phyloP scores from a whole-genome alignment of 345 rosid species.

The Populus nigra region DNA sequence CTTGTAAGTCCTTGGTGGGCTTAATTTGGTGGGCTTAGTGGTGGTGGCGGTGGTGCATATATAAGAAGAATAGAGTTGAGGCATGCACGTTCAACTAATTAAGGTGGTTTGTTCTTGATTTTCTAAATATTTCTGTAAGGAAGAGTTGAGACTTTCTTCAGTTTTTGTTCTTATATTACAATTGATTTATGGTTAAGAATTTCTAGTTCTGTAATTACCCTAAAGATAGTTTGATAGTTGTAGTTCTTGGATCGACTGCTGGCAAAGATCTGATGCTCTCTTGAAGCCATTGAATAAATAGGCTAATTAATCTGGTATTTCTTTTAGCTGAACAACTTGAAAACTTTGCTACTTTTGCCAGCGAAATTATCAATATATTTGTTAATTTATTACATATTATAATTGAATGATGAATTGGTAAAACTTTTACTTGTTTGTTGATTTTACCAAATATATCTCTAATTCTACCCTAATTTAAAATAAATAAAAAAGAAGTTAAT shows the following conservation, averaged over 20 bases:
- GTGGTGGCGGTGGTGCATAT: not conserved
- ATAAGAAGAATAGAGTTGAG: not conserved
- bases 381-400: too few species aligned
- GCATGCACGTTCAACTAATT: slow-evolving; percentile 10
- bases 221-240: not conserved
- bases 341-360: not conserved
- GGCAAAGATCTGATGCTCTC: not conserved
- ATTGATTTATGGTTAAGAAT: slow-evolving; percentile 14
- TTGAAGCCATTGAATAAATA: not conserved
- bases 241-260: not conserved
- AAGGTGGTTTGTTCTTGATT: not conserved
- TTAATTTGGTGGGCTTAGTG: not conserved
- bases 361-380: not conserved
- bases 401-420: not conserved
- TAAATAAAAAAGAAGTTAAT: too few species aligned
- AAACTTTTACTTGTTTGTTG: too few species aligned
- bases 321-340: not conserved
- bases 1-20: not conserved
- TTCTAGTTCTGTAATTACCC: not conserved
- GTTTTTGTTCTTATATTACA: not conserved
- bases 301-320: not conserved
- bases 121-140: not conserved
- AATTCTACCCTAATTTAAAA: too few species aligned
- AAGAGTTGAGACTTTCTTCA: not conserved
- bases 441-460: too few species aligned